Evolutionary conservation across 2,329 filamentous ascomycete genomes (phyloP).

Genomic region (Nannizziopsis barbatae): DNA sequence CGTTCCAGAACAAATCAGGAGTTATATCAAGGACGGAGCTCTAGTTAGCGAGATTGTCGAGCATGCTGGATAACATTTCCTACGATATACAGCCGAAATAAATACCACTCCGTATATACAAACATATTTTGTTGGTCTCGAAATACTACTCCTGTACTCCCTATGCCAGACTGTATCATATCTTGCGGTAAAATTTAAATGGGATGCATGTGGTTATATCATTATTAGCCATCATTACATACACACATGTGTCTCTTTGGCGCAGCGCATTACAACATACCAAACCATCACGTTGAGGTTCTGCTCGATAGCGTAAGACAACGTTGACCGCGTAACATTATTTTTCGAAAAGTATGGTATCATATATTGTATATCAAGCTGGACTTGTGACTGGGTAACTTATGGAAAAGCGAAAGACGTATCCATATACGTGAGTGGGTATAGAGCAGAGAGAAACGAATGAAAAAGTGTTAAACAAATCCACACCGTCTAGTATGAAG

Average conservation of each 20-base stretch:
- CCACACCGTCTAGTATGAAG: too few species aligned
- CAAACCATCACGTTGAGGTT: too few species aligned
- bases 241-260: neutral
- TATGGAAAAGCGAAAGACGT: neutral
- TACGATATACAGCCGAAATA: neutral
- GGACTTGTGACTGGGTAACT: neutral
- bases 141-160: neutral
- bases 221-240: neutral
- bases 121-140: neutral
- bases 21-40: slow-evolving; percentile 61
- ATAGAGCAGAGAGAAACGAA: slow-evolving; percentile 3
- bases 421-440: slow-evolving; percentile 2
- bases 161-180: neutral
- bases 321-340: too few species aligned
- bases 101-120: neutral
- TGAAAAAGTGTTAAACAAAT: too few species aligned
- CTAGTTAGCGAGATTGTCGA: slow-evolving; percentile 90
- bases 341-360: neutral
- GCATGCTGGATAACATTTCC: slow-evolving; percentile 48
- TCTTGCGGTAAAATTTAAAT: neutral
- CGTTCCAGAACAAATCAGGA: slow-evolving; percentile 82
- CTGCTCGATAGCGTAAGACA: too few species aligned
- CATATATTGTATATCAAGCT: neutral
- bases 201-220: neutral
- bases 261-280: too few species aligned